Evolutionary conservation across 202 grass and related monocot genomes (phyloP).

Genomic region (Schoenoplectus tabernaemontani): DNA sequence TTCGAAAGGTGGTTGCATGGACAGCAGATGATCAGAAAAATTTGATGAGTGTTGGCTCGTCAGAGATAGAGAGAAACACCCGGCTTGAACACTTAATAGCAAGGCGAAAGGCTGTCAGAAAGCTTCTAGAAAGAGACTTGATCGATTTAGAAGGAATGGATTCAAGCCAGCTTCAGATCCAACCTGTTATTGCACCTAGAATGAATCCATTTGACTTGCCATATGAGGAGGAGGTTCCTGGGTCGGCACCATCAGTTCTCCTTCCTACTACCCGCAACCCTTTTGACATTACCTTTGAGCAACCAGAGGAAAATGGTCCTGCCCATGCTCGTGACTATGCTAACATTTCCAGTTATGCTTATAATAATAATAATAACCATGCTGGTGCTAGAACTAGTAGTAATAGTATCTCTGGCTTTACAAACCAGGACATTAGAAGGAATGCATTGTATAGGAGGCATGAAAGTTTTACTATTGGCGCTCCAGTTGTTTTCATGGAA

Average conservation of each 20-base stretch:
- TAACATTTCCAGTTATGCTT: neutral
- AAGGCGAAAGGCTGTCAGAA: slow-evolving; percentile 44
- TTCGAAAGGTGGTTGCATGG: slow-evolving; percentile 51
- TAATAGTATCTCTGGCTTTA: neutral
- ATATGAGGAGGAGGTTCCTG: slow-evolving; percentile 63
- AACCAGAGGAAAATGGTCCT: slow-evolving; percentile 31
- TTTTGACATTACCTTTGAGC: slow-evolving; percentile 35
- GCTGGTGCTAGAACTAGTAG: neutral
- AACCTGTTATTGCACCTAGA: slow-evolving; percentile 52
- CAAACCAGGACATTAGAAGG: slow-evolving; percentile 22
- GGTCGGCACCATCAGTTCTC: slow-evolving; percentile 47
- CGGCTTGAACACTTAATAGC: slow-evolving; percentile 65
- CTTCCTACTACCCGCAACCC: slow-evolving; percentile 30
- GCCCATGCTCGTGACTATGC: neutral
- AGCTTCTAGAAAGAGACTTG: slow-evolving; percentile 47
- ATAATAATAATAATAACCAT: neutral
- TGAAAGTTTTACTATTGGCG: slow-evolving; percentile 72
- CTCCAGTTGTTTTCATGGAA: slow-evolving; percentile 35
- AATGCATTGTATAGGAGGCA: slow-evolving; percentile 64
- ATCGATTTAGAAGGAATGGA: slow-evolving; percentile 49
- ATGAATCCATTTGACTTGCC: slow-evolving; percentile 70
- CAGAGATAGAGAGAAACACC: slow-evolving; percentile 72
- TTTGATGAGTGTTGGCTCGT: slow-evolving; percentile 51
- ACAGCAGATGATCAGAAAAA: slow-evolving; percentile 79
- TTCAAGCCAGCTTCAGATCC: slow-evolving; percentile 46